phyloP scores from a whole-genome alignment of 2,329 filamentous ascomycete genomes.

The Gliomastix tumulicola region DNA sequence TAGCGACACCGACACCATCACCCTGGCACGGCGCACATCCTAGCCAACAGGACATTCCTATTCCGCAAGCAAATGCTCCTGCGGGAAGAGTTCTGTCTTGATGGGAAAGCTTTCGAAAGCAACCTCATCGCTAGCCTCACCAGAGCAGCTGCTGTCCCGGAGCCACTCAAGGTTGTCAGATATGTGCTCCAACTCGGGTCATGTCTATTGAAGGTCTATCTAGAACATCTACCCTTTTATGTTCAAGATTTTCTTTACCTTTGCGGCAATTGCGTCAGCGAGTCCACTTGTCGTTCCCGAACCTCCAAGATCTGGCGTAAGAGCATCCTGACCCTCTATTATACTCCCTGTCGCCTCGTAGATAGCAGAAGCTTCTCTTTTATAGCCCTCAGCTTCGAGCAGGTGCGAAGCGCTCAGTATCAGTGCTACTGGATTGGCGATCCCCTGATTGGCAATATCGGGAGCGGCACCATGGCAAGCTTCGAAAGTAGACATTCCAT shows the following conservation, averaged over 20 bases:
- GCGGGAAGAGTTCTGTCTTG: no score
- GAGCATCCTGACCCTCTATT: background rate
- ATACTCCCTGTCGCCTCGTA: background rate
- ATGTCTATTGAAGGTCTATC: no score
- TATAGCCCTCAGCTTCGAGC: constrained; percentile 25
- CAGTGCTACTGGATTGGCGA: constrained; percentile 67
- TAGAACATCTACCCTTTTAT: no score
- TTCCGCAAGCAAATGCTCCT: no score
- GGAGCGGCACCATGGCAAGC: constrained; percentile 70
- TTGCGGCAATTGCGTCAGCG: background rate
- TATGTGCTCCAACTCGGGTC: no score
- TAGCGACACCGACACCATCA: no score
- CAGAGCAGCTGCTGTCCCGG: no score
- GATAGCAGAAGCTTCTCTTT: background rate
- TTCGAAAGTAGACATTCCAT: constrained; percentile 65
- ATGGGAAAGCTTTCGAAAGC: no score
- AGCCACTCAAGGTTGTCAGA: no score
- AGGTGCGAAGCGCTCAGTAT: constrained; percentile 69
- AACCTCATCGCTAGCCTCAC: no score
- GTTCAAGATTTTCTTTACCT: background rate
- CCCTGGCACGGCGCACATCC: no score
- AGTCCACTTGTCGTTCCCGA: background rate
- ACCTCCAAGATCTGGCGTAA: constrained; percentile 1
- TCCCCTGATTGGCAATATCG: constrained; percentile 65
- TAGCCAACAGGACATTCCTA: no score